These are phyloP conservation scores for Aspergillus haitiensis DNA, from an alignment of 495 filamentous ascomycete species.

Conservation along the genomic window DNA sequence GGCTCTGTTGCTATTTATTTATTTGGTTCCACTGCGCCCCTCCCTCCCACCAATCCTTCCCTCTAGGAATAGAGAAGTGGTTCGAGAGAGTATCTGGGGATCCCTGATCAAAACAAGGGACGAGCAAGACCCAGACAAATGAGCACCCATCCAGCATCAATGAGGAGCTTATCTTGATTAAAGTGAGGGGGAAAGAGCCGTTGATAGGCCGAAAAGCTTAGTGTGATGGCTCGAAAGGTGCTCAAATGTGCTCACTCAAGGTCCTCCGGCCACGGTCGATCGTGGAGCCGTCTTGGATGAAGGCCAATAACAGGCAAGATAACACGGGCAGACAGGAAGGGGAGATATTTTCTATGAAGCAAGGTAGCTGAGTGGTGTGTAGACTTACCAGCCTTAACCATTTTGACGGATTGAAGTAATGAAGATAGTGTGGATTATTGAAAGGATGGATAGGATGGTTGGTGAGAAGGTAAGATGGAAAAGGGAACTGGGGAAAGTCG, in stretches of 20 bases:
- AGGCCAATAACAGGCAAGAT: constrained; percentile 24
- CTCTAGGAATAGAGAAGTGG: too few relatives aligned
- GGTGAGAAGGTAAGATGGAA: constrained; percentile 16
- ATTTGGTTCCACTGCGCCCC: too few relatives aligned
- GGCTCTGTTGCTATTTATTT: too few relatives aligned
- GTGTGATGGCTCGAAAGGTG: constrained; percentile 42
- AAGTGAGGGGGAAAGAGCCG: constrained; percentile 19
- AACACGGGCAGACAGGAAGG: constrained; percentile 6
- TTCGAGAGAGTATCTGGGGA: background rate
- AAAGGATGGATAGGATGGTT: constrained; percentile 8
- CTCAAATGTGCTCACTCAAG: constrained; percentile 57
- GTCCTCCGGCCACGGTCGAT: constrained; percentile 38
- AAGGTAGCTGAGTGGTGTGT: too few relatives aligned
- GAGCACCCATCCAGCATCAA: constrained; percentile 12
- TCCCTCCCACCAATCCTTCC: too few relatives aligned
- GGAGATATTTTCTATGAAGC: constrained; percentile 10
- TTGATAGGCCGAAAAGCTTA: constrained; percentile 36
- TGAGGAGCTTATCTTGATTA: constrained; percentile 12
- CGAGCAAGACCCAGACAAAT: constrained; percentile 13
- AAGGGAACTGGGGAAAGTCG: constrained; percentile 14
- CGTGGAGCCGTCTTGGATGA: constrained; percentile 29
- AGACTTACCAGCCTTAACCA: constrained; percentile 92
- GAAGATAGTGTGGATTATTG: constrained; percentile 14
- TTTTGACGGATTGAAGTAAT: constrained; percentile 58
- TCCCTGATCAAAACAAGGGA: constrained; percentile 18